Conservation (phyloP, 2,329 filamentous ascomycete genomes). For the Didymella pinodella region DNA sequence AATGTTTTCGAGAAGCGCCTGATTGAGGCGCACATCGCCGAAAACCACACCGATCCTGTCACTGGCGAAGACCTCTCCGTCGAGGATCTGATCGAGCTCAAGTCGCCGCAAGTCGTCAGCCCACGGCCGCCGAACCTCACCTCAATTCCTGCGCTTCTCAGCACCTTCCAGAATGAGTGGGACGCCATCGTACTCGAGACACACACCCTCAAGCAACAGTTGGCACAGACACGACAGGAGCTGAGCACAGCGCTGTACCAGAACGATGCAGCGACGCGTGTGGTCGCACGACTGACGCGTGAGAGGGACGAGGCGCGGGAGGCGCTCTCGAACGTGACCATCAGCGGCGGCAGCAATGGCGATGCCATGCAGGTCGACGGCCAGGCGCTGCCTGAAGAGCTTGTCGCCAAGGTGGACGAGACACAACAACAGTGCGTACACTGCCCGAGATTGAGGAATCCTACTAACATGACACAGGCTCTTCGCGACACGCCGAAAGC, state of each 20-base stretch:
- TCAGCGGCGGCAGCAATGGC: constrained; percentile 67
- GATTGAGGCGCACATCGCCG: constrained; percentile 92
- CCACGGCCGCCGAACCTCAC: constrained; percentile 92
- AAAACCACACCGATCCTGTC: constrained; percentile 91
- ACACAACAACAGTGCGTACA: constrained; percentile 77
- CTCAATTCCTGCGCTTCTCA: constrained; percentile 92
- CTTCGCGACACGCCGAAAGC: constrained; percentile 88
- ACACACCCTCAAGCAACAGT: constrained; percentile 87
- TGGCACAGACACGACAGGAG: constrained; percentile 90
- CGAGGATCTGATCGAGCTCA: constrained; percentile 88
- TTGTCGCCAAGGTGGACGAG: constrained; percentile 77
- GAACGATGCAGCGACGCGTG: constrained; percentile 94
- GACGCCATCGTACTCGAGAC: constrained; percentile 91
- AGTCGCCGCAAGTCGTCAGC: constrained; percentile 81
- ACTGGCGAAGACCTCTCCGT: constrained; percentile 82
- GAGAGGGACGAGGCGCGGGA: constrained; percentile 93
- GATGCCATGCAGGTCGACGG: constrained; percentile 95
- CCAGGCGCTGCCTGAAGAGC: constrained; percentile 74
- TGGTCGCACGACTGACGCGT: constrained; percentile 88
- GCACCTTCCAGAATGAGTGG: constrained; percentile 98
- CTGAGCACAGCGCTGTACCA: constrained; percentile 94
- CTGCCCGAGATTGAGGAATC: neutral
- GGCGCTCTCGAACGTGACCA: constrained; percentile 83
- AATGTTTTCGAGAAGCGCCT: constrained; percentile 94
- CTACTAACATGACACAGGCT: constrained; percentile 64